These are phyloP conservation scores for Hypsizygus ulmarius DNA, from an alignment of 1,284 basidiomycete species.

Conservation along the genomic window DNA sequence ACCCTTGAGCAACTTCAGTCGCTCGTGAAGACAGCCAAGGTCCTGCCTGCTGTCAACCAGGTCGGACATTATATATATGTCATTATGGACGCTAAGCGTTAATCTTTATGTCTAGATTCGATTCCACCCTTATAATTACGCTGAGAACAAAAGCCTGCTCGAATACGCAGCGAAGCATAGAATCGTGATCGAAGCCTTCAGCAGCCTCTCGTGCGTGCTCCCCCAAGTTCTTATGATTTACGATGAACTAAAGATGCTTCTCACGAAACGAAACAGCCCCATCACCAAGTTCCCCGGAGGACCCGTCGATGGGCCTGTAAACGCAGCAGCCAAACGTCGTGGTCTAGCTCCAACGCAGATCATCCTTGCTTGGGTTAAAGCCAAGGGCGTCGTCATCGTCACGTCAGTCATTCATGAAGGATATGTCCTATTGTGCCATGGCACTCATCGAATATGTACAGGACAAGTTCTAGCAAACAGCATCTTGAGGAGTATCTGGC, in stretches of 20 bases:
- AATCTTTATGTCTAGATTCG: constrained; percentile 42
- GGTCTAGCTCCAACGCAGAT: constrained; percentile 69
- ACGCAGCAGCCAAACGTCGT: constrained; percentile 55
- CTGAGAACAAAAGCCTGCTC: constrained; percentile 50
- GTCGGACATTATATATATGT: constrained; percentile 31
- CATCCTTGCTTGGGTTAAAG: constrained; percentile 63
- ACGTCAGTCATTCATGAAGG: constrained; percentile 43
- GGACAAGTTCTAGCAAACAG: constrained; percentile 64
- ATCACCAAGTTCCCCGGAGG: constrained; percentile 69
- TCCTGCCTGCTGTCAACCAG: constrained; percentile 78
- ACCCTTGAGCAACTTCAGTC: constrained; percentile 54
- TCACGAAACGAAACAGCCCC: constrained; percentile 42
- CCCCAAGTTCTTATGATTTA: no score
- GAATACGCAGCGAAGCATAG: constrained; percentile 57
- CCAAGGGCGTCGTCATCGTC: constrained; percentile 65
- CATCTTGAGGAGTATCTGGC: constrained; percentile 67
- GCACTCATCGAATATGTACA: constrained; percentile 23
- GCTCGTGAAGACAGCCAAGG: constrained; percentile 53
- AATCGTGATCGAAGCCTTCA: constrained; percentile 74
- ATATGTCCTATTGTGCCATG: background rate
- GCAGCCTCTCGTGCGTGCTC: constrained; percentile 53
- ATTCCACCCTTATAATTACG: constrained; percentile 73
- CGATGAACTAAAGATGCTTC: background rate
- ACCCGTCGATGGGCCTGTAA: constrained; percentile 65
- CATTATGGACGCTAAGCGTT: background rate